Evolutionary conservation across 2,329 filamentous ascomycete genomes (phyloP).

Genomic region (Aaosphaeria arxii): DNA sequence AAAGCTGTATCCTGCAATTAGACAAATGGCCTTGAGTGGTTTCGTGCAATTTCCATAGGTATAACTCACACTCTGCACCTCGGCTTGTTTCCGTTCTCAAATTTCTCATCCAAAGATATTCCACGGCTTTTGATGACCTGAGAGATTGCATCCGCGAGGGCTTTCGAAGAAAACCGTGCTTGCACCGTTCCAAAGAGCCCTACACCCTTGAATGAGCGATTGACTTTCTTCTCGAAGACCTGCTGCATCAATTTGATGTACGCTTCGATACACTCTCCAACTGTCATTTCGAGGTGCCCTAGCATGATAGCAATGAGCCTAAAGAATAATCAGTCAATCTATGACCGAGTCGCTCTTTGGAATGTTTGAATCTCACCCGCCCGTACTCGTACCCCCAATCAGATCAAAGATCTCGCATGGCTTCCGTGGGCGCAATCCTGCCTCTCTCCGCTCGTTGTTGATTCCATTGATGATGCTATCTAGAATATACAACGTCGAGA

Average conservation of each 20-base stretch:
- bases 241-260: slow-evolving; percentile 1
- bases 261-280: slow-evolving; percentile 8
- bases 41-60: neutral
- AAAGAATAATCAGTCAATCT: neutral
- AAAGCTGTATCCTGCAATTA: slow-evolving; percentile 16
- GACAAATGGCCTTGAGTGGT: neutral
- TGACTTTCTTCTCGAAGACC: neutral
- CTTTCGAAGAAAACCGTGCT: slow-evolving; percentile 4
- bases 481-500: slow-evolving; percentile 16
- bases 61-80: slow-evolving; percentile 5
- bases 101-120: neutral
- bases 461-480: slow-evolving; percentile 11
- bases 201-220: neutral
- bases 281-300: slow-evolving; percentile 7
- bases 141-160: slow-evolving; percentile 2
- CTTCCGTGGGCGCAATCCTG: slow-evolving; percentile 6
- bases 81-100: slow-evolving; percentile 3
- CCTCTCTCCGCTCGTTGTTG: slow-evolving; percentile 5
- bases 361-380: slow-evolving; percentile 5
- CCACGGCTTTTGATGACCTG: slow-evolving; percentile 2
- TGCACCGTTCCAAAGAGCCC: slow-evolving; percentile 1
- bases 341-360: no score
- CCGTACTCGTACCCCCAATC: slow-evolving; percentile 17
- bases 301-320: slow-evolving; percentile 14
- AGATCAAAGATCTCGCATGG: slow-evolving; percentile 18